Conservation (phyloP, 2,329 filamentous ascomycete genomes). For the Aaosphaeria pasadenensis region DNA sequence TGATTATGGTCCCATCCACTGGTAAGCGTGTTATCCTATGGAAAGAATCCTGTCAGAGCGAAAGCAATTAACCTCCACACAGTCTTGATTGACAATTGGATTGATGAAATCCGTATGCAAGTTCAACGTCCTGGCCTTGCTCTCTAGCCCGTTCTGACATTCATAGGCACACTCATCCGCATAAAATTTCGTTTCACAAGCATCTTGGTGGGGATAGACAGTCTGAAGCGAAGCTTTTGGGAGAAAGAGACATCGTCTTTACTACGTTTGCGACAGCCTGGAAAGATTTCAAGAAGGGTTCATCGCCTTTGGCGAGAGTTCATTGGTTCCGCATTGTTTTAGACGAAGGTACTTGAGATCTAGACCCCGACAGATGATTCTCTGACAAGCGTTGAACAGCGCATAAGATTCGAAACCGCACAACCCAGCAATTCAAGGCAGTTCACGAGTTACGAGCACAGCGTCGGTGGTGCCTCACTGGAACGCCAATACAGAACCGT, state of each 20-base stretch:
- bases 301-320: conserved; percentile 12
- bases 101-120: conserved; percentile 28
- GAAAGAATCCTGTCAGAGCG: conserved; percentile 11
- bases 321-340: conserved; percentile 29
- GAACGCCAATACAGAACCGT: conserved; percentile 51
- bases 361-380: not conserved
- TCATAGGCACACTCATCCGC: conserved; percentile 19
- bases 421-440: conserved; percentile 45
- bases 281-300: conserved; percentile 7
- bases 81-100: conserved; percentile 32
- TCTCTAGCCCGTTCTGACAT: not conserved
- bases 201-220: conserved; percentile 21
- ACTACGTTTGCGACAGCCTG: conserved; percentile 30
- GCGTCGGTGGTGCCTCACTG: conserved; percentile 44
- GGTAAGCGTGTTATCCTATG: conserved; percentile 23
- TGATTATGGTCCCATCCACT: conserved; percentile 14
- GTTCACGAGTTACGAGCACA: conserved; percentile 42
- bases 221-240: conserved; percentile 4
- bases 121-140: not conserved
- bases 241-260: conserved; percentile 22
- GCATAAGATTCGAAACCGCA: conserved; percentile 50
- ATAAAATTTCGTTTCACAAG: conserved; percentile 15
- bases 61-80: conserved; percentile 29
- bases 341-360: conserved; percentile 20
- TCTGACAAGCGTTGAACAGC: conserved; percentile 29